Conservation (phyloP, 768 basidiomycete species). For the Auriculariales sp. region DNA sequence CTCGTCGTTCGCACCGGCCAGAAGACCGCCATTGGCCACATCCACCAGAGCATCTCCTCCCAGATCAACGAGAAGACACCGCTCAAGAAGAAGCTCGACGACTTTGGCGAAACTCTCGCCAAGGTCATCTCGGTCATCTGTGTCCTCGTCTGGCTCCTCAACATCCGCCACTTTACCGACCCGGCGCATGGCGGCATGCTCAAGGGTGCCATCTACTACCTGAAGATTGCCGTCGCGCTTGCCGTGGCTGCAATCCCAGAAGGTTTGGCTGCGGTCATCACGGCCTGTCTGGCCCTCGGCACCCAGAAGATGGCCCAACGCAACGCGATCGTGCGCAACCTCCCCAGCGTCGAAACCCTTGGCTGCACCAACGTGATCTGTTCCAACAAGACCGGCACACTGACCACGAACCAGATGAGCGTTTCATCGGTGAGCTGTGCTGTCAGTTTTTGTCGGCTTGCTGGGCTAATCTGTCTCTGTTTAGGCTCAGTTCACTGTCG, state of each 20-base stretch:
- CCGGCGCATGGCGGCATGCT: conserved; percentile 81
- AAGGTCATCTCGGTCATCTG: conserved; percentile 98
- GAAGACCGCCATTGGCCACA: conserved; percentile 87
- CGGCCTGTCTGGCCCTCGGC: conserved; percentile 88
- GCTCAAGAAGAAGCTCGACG: conserved; percentile 91
- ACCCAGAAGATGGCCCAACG: conserved; percentile 99
- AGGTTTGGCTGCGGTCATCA: conserved; percentile 96
- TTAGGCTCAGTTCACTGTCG: conserved; percentile 64
- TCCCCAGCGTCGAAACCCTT: conserved; percentile 93
- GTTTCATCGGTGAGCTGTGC: conserved; percentile 65
- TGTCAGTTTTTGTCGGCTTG: no score
- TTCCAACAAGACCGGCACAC: conserved; percentile 94
- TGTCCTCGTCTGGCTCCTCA: conserved; percentile 94
- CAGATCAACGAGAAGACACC: conserved; percentile 96
- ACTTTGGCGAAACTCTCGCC: conserved; percentile 94
- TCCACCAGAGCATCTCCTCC: conserved; percentile 88
- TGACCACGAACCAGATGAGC: conserved; percentile 97
- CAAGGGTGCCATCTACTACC: conserved; percentile 94
- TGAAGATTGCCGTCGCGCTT: conserved; percentile 97
- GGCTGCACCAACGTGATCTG: conserved; percentile 98
- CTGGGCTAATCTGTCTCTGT: no score
- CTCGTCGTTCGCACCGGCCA: conserved; percentile 79
- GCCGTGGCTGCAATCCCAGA: conserved; percentile 99
- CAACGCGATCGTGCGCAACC: conserved; percentile 91
- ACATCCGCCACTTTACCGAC: conserved; percentile 91